Percentiles rank a stretch among this genome's conserved stretches.
These are phyloP conservation scores for Colletotrichum sojae DNA, from an alignment of 2,329 filamentous ascomycete species.

Conservation along the genomic window DNA sequence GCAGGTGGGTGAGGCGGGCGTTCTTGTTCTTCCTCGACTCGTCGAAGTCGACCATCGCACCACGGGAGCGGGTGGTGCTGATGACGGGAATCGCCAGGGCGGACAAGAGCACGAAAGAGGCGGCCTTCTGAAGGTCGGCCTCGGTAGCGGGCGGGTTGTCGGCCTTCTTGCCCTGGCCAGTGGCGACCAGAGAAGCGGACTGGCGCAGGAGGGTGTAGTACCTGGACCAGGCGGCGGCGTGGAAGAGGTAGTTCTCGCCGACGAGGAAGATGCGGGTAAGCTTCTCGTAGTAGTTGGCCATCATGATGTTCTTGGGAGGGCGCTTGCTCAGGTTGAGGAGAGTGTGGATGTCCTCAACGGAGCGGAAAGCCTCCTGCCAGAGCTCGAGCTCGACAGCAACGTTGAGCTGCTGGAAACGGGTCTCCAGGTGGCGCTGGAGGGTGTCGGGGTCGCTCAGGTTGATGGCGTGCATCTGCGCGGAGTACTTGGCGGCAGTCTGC, in stretches of 20 bases:
- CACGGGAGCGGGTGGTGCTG: constrained; percentile 95
- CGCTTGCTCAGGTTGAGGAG: constrained; percentile 98
- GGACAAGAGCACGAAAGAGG: constrained; percentile 94
- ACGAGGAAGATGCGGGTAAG: constrained; percentile 98
- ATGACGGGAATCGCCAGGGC: constrained; percentile 99
- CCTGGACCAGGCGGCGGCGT: constrained; percentile 95
- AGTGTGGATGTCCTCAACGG: constrained; percentile 98
- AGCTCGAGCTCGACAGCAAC: constrained; percentile 97
- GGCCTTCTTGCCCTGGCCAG: constrained; percentile 90
- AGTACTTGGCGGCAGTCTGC: constrained; percentile 99
- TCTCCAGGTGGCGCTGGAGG: constrained; percentile 96
- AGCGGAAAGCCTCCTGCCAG: constrained; percentile 99
- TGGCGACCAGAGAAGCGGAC: constrained; percentile 85
- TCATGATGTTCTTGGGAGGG: constrained; percentile 98
- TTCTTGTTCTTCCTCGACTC: constrained; percentile 99
- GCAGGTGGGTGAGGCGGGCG: constrained; percentile 92
- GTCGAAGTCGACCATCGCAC: constrained; percentile 96
- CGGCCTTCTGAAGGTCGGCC: constrained; percentile 91
- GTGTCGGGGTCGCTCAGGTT: constrained; percentile 98
- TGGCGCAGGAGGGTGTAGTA: constrained; percentile 98
- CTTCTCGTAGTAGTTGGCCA: constrained; percentile 99
- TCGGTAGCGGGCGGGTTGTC: constrained; percentile 94
- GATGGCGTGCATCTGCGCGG: constrained; percentile 98
- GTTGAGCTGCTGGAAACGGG: constrained; percentile 97
- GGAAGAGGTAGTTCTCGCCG: constrained; percentile 99